Evolutionary conservation across 202 grass and related monocot genomes (phyloP), one percentile per base, ranked within the genome.

Genomic region (Cymbopogon flexuosus): DNA sequence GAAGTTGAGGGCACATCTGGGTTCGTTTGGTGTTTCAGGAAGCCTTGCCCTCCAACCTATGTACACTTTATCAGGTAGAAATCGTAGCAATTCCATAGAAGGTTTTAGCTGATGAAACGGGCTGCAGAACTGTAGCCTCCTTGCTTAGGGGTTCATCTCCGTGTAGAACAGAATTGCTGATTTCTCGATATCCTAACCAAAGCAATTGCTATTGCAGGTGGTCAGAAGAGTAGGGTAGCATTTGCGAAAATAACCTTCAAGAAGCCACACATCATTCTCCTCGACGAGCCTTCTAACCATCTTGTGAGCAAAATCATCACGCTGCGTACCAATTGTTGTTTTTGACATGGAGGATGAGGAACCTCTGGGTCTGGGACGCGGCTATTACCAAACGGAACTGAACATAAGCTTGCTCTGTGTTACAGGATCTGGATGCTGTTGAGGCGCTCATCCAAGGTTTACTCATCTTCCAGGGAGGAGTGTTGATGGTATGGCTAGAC

Each of bases 191-290:
- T 77, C 58, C 45, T 77, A 43, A 81, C 33, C 0, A 31, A 73
- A 60, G 19, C 69, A 21, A 64, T 46, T 69, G 16, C 72, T 60
- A 56, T 85, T 68, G 47, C 86, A 97, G 95, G 95, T 87, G 92
- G 95, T 84, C 95, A 97, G 82, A 97, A 94, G 72, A 97, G 95
- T 71, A 92, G 92, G 79, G 95, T 97, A 46, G 92, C 95, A 29
- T 97, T 97, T 12, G 90, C 95, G 12, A 94, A 97, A 69, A 97
- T 97, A 64, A 97, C 95, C 58, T 97, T 97, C 77, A 97, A 94
- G 83, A 97, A 97, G 65, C 95, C 95, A 33, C 95, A 97, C 78
- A 93, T 94, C 67, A 93, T 94, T 89, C 86, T 97, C 39, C 90
- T 97, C 22, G 94, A 97, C 15, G 94, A 97, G 74, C 94, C 94